Evolutionary conservation across 2,329 filamentous ascomycete genomes (phyloP).

Genomic region (Monilinia aucupariae): DNA sequence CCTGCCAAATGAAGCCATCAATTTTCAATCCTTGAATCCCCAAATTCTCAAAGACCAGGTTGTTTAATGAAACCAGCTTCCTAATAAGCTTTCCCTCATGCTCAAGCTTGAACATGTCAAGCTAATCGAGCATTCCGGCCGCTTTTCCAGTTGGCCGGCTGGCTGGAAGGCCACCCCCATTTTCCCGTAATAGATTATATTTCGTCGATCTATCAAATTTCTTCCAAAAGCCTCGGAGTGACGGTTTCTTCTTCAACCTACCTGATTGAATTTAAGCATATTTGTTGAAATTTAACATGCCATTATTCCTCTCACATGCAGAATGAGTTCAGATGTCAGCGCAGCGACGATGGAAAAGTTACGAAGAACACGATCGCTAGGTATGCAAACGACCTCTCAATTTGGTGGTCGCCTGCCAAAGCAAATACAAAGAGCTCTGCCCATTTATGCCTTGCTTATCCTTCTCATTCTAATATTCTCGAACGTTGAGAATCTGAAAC

Average conservation of each 20-base stretch:
- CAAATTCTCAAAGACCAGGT: not conserved
- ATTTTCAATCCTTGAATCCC: not conserved
- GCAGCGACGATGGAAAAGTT: slow-evolving; percentile 12
- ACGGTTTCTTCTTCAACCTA: not conserved
- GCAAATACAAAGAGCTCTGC: slow-evolving; percentile 29
- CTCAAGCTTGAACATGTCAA: not conserved
- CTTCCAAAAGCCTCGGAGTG: not conserved
- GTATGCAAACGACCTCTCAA: slow-evolving; percentile 15
- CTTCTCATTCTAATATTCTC: slow-evolving; percentile 28
- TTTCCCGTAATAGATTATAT: not conserved
- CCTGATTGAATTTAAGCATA: not conserved
- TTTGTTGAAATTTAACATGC: slow-evolving; percentile 4
- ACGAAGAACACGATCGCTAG: slow-evolving; percentile 13
- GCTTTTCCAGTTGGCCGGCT: not conserved
- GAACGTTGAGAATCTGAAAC: slow-evolving; percentile 20
- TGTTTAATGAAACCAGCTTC: not conserved
- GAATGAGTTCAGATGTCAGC: slow-evolving; percentile 5
- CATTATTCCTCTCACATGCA: not conserved
- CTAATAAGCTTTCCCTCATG: not conserved
- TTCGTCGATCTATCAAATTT: not conserved
- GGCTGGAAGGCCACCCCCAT: not conserved
- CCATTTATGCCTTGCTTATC: slow-evolving; percentile 27
- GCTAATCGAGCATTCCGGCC: not conserved
- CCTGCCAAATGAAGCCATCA: slow-evolving; percentile 5
- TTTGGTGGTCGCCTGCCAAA: slow-evolving; percentile 39